Conservation (phyloP, 1,139 yeast genomes). For the Kodamaea fungicola region DNA sequence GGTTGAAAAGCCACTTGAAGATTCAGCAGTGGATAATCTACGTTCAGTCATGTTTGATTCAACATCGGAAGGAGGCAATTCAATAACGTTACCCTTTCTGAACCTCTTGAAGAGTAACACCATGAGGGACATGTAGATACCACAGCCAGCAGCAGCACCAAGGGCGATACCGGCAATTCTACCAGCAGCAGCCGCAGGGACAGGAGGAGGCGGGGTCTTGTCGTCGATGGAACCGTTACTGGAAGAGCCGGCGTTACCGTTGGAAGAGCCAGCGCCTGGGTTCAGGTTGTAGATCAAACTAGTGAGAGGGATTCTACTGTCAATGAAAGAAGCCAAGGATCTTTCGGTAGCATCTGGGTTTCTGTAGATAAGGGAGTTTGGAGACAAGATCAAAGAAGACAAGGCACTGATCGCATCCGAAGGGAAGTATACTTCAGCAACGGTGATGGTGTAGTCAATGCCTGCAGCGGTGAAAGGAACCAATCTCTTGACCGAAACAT, state of each 20-base stretch:
- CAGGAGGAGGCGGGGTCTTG: conserved; percentile 11
- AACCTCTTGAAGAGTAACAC: conserved; percentile 38
- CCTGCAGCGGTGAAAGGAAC: conserved; percentile 60
- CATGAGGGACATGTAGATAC: conserved; percentile 54
- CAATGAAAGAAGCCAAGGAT: conserved; percentile 56
- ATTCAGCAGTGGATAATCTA: conserved; percentile 13
- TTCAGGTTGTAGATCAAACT: conserved; percentile 35
- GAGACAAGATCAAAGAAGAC: conserved; percentile 39
- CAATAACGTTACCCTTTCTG: conserved; percentile 32
- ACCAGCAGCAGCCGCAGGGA: conserved; percentile 27
- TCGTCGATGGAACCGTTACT: conserved; percentile 45
- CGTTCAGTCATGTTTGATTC: conserved; percentile 36
- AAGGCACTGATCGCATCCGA: conserved; percentile 41
- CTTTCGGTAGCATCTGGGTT: conserved; percentile 45
- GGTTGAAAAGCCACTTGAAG: conserved; percentile 26
- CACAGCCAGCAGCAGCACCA: conserved; percentile 68
- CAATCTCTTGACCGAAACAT: conserved; percentile 55
- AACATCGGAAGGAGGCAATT: conserved; percentile 42
- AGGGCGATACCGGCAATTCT: conserved; percentile 57
- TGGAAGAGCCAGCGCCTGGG: conserved; percentile 12
- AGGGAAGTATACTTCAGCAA: conserved; percentile 76
- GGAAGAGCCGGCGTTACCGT: conserved; percentile 10
- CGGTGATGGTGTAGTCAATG: conserved; percentile 59
- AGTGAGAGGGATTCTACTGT: conserved; percentile 58
- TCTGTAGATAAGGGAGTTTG: conserved; percentile 47